Evolutionary conservation across 2,329 filamentous ascomycete species (phyloP), one percentile per base, ranked within the genome.

Genomic region (Cladosporium sp.): DNA sequence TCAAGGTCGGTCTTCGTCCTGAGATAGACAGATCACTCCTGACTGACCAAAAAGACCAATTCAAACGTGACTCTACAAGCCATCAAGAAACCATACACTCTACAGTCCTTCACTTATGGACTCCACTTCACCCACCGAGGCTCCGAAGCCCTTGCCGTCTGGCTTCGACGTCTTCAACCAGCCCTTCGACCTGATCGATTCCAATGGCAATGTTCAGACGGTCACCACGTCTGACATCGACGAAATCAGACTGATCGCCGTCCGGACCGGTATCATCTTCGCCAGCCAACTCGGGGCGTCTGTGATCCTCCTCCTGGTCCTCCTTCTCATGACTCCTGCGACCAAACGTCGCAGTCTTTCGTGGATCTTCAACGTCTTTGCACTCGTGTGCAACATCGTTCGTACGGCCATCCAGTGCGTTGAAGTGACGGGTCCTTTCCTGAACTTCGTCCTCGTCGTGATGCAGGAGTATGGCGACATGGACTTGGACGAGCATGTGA

Each of bases 221-320:
- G 59, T 76, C 33, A 57, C 63, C 38, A 64, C 83, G 51, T 40
- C 55, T 7, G 62, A 67, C 3, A 52, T 84, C 33, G 66, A 80
- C 56, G 48, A 54, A 3, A 73, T 72, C 43, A 65, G 74, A 48
- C 64, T 70, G 51, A 77, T 78, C 61, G 72, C 72, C 52, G 65
- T 73, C 51, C 50, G 55, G 13, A 54, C 50, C 30, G 73, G 68
- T 62, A 81, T 87, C 72, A 84, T 83, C 68, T 88, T 84, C 63
- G 83, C 79, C 46, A 70, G 78, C 15, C 86, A 92, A 64, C 74
- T 90, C 45, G 88, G 88, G 25, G 80, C 85, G 19, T 80, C 79
- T 40, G 56, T 84, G 51, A 69, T 85, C 53, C 78, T 89, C 60
- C 71, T 91, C 15, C 57, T 85, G 38, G 73, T 86, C 25, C 71